phyloP scores from a whole-genome alignment of 1,284 basidiomycete genomes.

The Naganishia sp. region DNA sequence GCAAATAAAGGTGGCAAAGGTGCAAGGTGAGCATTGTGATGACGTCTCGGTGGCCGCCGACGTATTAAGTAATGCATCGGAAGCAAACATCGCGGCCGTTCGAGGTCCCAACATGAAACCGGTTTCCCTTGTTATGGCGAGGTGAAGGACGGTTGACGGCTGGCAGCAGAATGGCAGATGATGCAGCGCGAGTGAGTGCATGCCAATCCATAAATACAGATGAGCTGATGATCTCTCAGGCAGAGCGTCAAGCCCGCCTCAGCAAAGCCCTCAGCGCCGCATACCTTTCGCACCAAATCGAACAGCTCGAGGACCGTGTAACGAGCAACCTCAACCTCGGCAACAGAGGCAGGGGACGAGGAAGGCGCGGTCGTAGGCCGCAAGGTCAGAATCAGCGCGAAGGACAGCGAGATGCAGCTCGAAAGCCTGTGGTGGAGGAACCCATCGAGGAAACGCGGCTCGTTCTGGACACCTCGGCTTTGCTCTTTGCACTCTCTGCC shows the following conservation, averaged over 20 bases:
- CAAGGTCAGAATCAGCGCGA: slow-evolving; percentile 27
- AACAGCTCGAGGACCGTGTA: slow-evolving; percentile 46
- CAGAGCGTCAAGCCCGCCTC: slow-evolving; percentile 46
- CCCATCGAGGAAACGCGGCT: slow-evolving; percentile 63
- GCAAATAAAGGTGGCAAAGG: too few relatives aligned
- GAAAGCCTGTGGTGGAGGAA: slow-evolving; percentile 22
- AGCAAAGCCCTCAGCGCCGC: slow-evolving; percentile 53
- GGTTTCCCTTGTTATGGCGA: too few relatives aligned
- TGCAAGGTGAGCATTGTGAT: too few relatives aligned
- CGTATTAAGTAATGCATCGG: too few relatives aligned
- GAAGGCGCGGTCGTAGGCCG: not conserved
- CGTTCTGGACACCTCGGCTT: slow-evolving; percentile 80
- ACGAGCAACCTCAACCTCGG: slow-evolving; percentile 7
- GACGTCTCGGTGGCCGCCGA: too few relatives aligned
- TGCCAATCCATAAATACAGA: not conserved
- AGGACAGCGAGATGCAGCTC: slow-evolving; percentile 13
- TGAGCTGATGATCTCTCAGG: slow-evolving; percentile 33
- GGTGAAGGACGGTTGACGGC: too few relatives aligned
- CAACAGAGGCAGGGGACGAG: slow-evolving; percentile 6
- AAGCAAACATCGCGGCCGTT: too few relatives aligned
- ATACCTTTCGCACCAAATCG: slow-evolving; percentile 52
- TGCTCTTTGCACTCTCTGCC: slow-evolving; percentile 77
- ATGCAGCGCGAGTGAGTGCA: slow-evolving; percentile 6
- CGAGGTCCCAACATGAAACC: too few relatives aligned
- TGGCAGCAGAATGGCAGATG: slow-evolving; percentile 7